Evolutionary conservation across 2,329 filamentous ascomycete genomes (phyloP), one percentile per base, ranked within the genome.

Genomic region (Calonectria montana): DNA sequence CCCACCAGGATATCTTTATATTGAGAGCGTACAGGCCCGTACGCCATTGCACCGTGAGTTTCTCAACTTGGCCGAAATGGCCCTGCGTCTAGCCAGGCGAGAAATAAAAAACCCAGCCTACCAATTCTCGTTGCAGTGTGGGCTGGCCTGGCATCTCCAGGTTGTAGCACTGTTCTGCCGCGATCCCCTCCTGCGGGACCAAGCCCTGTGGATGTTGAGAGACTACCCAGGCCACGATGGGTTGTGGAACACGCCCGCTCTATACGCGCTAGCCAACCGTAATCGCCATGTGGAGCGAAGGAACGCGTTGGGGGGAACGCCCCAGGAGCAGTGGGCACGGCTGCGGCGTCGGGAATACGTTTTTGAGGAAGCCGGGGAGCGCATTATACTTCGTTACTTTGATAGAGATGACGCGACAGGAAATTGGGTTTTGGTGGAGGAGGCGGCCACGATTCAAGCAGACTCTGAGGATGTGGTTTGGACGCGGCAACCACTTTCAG

Each of bases 171-270:
- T 82, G 0, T 80, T 80, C 67, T 83, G 81, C 35, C 81, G 82
- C 6, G 82, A 84, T 8, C 75, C 82, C 0, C 13, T 81, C 0
- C 65, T 76, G 1, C 81, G 82, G 9, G 80, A 84, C 4, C 74
- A 84, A 53, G 82, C 82, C 0, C 70, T 77, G 0, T 73, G 71
- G 71, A 76, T 82, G 69, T 27, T 84, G n/a, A 76, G 70, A 62
- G 81, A 81, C 39, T 84, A 84, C 47, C 80, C 81, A 0, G 77
- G 78, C 13, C 79, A 83, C 25, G 82, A 84, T 31, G 82, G 82
- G 0, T 67, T 84, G 0, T 83, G 77, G 79, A 80, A 76, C 15
- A 76, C 78, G 1, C 75, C 69, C 1, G 72, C 80, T 0, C 57
- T 84, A 2, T 81, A 83, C 63, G 67, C 71, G 1, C 21, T 83